These are phyloP conservation scores for Trichoderma breve DNA, from an alignment of 2,329 filamentous ascomycete genomes.

Conservation along the genomic window DNA sequence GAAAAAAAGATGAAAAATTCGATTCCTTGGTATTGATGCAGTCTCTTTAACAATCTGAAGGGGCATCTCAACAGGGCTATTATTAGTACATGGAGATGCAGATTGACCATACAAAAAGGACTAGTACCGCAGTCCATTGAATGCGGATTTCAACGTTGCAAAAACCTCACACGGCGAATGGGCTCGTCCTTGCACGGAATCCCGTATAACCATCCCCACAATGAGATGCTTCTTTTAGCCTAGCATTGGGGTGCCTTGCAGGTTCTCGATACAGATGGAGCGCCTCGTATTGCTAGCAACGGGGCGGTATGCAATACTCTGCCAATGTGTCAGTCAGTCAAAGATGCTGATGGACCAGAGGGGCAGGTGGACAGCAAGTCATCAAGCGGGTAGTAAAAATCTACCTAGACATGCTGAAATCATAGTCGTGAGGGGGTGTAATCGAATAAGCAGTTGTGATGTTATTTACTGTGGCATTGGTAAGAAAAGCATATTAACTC, in stretches of 20 bases:
- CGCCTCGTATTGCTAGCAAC: neutral
- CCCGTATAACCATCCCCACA: neutral
- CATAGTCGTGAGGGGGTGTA: neutral
- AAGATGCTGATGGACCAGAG: neutral
- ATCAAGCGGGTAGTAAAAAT: neutral
- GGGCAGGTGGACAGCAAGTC: neutral
- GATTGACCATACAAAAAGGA: neutral
- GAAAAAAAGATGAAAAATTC: neutral
- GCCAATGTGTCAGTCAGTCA: neutral
- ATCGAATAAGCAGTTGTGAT: neutral
- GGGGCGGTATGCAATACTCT: neutral
- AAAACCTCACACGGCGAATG: neutral
- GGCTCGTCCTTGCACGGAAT: neutral
- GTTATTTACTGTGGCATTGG: neutral
- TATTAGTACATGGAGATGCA: neutral
- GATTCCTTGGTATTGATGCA: neutral
- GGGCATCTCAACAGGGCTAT: neutral
- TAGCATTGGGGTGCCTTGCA: neutral
- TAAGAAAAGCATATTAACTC: neutral
- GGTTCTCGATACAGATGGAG: neutral
- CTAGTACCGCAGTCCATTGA: neutral
- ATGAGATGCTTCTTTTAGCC: slow-evolving; percentile 2
- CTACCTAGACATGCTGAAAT: neutral
- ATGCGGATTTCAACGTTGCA: neutral
- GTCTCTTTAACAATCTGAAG: neutral